These are phyloP conservation scores for Blastobotrys proliferans DNA, from an alignment of 1,139 yeast species.

Conservation along the genomic window DNA sequence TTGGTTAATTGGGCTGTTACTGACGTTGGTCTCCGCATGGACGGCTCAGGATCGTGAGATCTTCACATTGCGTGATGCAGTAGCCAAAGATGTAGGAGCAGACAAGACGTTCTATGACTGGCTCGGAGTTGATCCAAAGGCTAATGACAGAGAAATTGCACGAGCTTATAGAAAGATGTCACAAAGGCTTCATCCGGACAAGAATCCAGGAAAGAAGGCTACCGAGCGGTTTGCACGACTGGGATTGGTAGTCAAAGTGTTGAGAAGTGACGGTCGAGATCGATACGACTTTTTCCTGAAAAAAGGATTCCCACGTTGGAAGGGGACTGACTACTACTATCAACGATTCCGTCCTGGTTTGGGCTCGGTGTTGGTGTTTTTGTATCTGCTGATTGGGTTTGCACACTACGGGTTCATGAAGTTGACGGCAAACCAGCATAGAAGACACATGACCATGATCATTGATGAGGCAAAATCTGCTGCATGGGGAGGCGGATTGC, in stretches of 20 bases:
- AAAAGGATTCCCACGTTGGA: conserved; percentile 85
- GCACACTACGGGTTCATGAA: conserved; percentile 58
- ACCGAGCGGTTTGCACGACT: conserved; percentile 65
- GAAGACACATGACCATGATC: conserved; percentile 45
- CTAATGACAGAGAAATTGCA: conserved; percentile 60
- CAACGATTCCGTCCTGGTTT: conserved; percentile 49
- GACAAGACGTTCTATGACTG: conserved; percentile 60
- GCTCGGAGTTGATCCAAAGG: conserved; percentile 32
- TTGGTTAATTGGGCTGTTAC: conserved; percentile 2
- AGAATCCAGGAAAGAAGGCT: conserved; percentile 38
- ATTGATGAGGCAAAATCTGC: conserved; percentile 32
- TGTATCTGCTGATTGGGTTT: conserved; percentile 47
- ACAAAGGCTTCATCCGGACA: conserved; percentile 53
- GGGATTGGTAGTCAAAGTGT: conserved; percentile 68
- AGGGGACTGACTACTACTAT: conserved; percentile 39
- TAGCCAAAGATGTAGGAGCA: conserved; percentile 59
- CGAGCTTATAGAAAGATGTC: conserved; percentile 61
- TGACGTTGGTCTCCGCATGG: conserved; percentile 34
- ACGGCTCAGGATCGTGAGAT: conserved; percentile 72
- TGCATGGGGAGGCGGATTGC: conserved; percentile 48
- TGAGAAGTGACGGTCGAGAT: conserved; percentile 56
- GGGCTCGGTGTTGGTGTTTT: conserved; percentile 46
- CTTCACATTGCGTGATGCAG: conserved; percentile 65
- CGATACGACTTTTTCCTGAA: conserved; percentile 80
- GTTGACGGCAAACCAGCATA: conserved; percentile 58